Base-by-base conservation (phyloP, 2,329 filamentous ascomycete species). In the Microcyclospora pomicola region DNA sequence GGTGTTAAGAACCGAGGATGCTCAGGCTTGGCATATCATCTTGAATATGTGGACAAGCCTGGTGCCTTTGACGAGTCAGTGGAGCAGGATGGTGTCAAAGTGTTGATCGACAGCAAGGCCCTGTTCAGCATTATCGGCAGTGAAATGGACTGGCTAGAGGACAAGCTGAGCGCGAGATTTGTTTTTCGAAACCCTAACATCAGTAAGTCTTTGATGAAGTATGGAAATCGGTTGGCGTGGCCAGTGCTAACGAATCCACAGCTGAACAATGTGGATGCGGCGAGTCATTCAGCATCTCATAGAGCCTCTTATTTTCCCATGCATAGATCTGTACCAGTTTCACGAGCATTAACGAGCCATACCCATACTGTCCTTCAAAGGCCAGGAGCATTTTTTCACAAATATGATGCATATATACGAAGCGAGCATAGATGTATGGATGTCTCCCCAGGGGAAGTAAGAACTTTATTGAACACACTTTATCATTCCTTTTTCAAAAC, bases 101-200 rank as follows among this genome's bases (percentile, higher is more conserved):
- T 98, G 27, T 61, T 96, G 58, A 91, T 98, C 40, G 91, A 98
- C 61, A 93, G 84, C 69, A 96, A 95, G 67, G 91, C 91, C 31
- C 66, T 98, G 35, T 87, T 98, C 59, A 96, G 88, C 61, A 96
- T 98, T 38, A 95, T 98, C 52, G 91, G 91, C 5, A 94, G 82
- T 56, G 88, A 96, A 65, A 98, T 98, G 91, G 91, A 98, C 57
- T 98, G 88, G 87, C 72, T 88, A 9, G 87, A 96, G 63, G 91
- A 96, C 53, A 94, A 93, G 66, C 65, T 98, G 47, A 93, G 81
- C 59, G 75, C 87, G 61, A 72, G 83, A 47, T 98, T 98, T 61
- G 78, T 94, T 36, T 98, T 98, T 65, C 80, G 76, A 58, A 98
- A 98, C 59, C 91, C 91, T 2, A 98, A 98, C 56, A 96, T 96